A percentile compares a stretch with the other conserved stretches of the same genome.
Conservation (phyloP, 1,284 basidiomycete species). For the Naganishia albida region DNA sequence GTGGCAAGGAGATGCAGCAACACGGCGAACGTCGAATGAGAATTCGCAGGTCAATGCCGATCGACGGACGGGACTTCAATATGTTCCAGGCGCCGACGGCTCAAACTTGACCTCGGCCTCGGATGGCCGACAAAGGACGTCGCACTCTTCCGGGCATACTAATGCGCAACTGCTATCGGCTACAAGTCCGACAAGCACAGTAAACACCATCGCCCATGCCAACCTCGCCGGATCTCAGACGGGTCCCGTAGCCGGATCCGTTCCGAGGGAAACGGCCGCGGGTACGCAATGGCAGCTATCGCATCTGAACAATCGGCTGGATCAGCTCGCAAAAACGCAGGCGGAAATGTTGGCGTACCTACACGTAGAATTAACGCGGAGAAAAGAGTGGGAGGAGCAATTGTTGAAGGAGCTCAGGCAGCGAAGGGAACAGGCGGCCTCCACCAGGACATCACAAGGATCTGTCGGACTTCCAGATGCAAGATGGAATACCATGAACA, state of each 20-base stretch:
- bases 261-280: neutral
- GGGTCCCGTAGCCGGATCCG: neutral
- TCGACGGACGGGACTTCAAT: neutral
- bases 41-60: neutral
- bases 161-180: neutral
- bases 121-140: neutral
- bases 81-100: neutral
- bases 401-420: conserved; percentile 30
- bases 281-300: conserved; percentile 6
- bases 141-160: neutral
- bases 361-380: conserved; percentile 31
- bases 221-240: neutral
- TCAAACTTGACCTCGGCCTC: neutral
- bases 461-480: neutral
- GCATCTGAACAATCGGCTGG: conserved; percentile 24
- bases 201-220: neutral
- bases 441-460: neutral
- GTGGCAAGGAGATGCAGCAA: neutral
- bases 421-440: neutral
- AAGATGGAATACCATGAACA: neutral
- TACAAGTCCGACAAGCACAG: neutral
- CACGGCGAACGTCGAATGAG: conserved; percentile 1
- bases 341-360: conserved; percentile 31
- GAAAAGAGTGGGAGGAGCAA: conserved; percentile 34
- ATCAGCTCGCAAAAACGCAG: conserved; percentile 33